Evolutionary conservation across 1,139 yeast genomes (phyloP).

Genomic region (Kazachstania sp.): DNA sequence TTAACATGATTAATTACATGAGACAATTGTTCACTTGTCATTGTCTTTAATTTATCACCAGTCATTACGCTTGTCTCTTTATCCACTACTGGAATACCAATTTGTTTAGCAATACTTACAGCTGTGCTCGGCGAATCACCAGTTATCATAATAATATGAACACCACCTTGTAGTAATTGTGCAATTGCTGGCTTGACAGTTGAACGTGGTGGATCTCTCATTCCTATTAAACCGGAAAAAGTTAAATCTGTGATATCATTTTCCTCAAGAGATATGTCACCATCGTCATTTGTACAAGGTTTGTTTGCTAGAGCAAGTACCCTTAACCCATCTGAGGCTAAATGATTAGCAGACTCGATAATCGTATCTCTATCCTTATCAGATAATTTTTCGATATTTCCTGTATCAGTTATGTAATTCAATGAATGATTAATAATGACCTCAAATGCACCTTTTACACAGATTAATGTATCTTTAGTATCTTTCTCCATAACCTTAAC

Average conservation of each 20-base stretch:
- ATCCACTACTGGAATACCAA: slow-evolving; percentile 76
- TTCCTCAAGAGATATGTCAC: slow-evolving; percentile 30
- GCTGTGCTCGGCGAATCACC: slow-evolving; percentile 95
- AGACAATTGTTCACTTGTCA: slow-evolving; percentile 62
- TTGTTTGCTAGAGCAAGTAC: slow-evolving; percentile 71
- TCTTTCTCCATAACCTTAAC: slow-evolving; percentile 33
- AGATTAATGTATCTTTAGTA: slow-evolving; percentile 56
- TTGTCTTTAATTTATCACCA: slow-evolving; percentile 69
- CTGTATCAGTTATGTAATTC: slow-evolving; percentile 49
- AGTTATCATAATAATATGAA: slow-evolving; percentile 95
- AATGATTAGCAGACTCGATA: slow-evolving; percentile 46
- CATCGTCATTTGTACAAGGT: slow-evolving; percentile 27
- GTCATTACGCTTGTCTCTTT: slow-evolving; percentile 59
- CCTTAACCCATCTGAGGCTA: slow-evolving; percentile 80
- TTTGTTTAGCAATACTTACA: slow-evolving; percentile 74
- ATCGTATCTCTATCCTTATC: slow-evolving; percentile 42
- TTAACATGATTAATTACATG: slow-evolving; percentile 72
- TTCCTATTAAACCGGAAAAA: slow-evolving; percentile 80
- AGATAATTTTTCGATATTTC: slow-evolving; percentile 45
- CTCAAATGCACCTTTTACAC: slow-evolving; percentile 87
- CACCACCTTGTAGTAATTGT: slow-evolving; percentile 78
- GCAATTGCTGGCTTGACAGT: slow-evolving; percentile 67
- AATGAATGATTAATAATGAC: slow-evolving; percentile 54
- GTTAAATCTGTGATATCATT: slow-evolving; percentile 47
- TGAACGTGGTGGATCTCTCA: slow-evolving; percentile 97